phyloP scores from a whole-genome alignment of 192 early-diverging fungal genomes.

The Coemansia sp. region DNA sequence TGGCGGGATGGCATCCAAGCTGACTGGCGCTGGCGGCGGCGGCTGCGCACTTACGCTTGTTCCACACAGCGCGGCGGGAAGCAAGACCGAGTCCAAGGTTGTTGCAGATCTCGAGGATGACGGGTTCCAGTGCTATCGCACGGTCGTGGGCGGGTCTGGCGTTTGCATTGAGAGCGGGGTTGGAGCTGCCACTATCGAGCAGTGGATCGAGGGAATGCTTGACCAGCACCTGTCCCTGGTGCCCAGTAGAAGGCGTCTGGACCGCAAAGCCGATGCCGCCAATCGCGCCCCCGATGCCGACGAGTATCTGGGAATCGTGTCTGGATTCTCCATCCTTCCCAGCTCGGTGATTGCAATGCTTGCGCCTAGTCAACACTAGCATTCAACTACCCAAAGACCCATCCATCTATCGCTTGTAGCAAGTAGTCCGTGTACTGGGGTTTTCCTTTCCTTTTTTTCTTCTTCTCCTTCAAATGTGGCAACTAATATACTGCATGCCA shows the following conservation, averaged over 20 bases:
- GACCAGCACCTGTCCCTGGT: constrained; percentile 4
- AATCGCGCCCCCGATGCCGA: not conserved
- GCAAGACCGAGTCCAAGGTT: constrained; percentile 43
- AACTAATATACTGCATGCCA: no score
- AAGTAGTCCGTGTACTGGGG: no score
- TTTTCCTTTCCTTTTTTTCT: no score
- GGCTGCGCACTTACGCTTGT: constrained; percentile 89
- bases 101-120: constrained; percentile 54
- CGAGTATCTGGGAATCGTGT: constrained; percentile 8
- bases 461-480: no score
- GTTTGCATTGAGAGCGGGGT: constrained; percentile 43
- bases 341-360: constrained; percentile 13
- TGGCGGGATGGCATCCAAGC: constrained; percentile 73
- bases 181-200: constrained; percentile 12
- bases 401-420: no score
- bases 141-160: constrained; percentile 69
- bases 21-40: constrained; percentile 97
- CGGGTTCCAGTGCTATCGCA: constrained; percentile 74
- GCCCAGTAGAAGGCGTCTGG: not conserved
- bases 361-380: not conserved
- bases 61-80: constrained; percentile 15
- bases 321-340: constrained; percentile 26
- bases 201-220: constrained; percentile 19
- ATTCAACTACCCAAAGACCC: no score
- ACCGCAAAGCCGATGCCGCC: not conserved